Percentiles rank a stretch among this genome's conserved stretches.
Evolutionary conservation across 768 basidiomycete species (phyloP).

Genomic region (Tylopilus plumbeoviolaceoides): DNA sequence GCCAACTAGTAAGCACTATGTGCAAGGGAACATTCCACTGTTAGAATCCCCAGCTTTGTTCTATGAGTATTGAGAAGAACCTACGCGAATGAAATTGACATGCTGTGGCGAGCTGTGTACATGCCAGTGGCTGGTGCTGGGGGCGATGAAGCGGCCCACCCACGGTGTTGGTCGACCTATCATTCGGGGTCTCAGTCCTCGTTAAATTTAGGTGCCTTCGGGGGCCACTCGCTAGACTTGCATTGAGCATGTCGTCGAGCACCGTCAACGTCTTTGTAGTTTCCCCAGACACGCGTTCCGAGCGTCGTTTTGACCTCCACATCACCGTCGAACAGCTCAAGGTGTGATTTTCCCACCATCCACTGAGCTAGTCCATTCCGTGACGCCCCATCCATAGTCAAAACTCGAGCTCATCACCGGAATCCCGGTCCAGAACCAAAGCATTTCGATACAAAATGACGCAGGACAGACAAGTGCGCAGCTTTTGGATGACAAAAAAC

Average conservation of each 20-base stretch:
- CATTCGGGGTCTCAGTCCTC: neutral
- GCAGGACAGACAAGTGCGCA: conserved; percentile 47
- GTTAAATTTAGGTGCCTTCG: neutral
- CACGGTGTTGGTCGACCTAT: too few relatives aligned
- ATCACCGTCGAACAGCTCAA: conserved; percentile 78
- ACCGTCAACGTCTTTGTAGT: conserved; percentile 69
- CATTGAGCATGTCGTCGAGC: conserved; percentile 36
- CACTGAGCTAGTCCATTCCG: neutral
- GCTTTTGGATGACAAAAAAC: conserved; percentile 63
- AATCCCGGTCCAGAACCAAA: conserved; percentile 70
- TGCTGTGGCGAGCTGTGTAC: too few relatives aligned
- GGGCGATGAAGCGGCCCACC: too few relatives aligned
- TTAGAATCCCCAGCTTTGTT: too few relatives aligned
- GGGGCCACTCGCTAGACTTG: neutral
- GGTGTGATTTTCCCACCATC: conserved; percentile 38
- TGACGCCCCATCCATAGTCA: conserved; percentile 37
- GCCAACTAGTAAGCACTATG: too few relatives aligned
- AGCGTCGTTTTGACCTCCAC: conserved; percentile 77
- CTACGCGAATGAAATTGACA: too few relatives aligned
- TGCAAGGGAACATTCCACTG: too few relatives aligned
- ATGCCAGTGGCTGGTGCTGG: too few relatives aligned
- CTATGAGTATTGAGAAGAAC: too few relatives aligned
- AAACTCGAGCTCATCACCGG: conserved; percentile 94
- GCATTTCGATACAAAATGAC: conserved; percentile 57
- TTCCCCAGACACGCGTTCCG: conserved; percentile 88